Base-by-base conservation (phyloP, 495 filamentous ascomycete genomes). In the Aspergillus diversus region DNA sequence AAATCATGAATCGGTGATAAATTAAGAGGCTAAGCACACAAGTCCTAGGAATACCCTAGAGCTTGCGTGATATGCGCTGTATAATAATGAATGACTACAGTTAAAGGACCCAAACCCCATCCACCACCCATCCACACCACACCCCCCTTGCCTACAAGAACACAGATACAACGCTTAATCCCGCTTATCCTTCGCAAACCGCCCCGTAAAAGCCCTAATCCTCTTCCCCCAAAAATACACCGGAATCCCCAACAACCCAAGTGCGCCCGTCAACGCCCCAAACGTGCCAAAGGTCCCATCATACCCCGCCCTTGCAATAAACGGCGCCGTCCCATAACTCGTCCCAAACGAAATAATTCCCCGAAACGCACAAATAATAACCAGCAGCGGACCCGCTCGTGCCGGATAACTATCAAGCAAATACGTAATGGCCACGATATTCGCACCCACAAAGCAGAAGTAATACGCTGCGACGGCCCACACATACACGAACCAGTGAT, bases 361-460 rank as follows among this genome's bases (percentile, higher is more conserved):
- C 3, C 77, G 66, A 33, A 76, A 72, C 15, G 77, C 76, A 63
- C 75, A 79, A 51, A 80, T 72, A 39, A 78, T 69, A 4, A 78
- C 71, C 39, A 80, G 43, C 31, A 80, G 42, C 1, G 76, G 71
- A 6, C 70, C 73, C 15, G 77, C 70, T 4, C 73, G 65, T 0
- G 69, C 69, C 2, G 76, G 75, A 51, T 77, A 79, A 7, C 70
- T 69, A 31, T 80, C 77, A 5, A 80, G 60, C 5, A 77, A 58
- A 52, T 76, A 78, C 9, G 70, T 79, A 46, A 77, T 75, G 7
- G 71, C 75, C 8, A 73, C 73, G 47, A 78, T 75, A 37, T 77
- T 77, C 12, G 73, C 71, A 2, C 74, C 75, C 2, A 80, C 69
- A 51, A 79, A 79, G 51, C 60, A 60, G 59, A 80, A 79, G 27